Conservation (phyloP, 176 grass and related monocot species). For the Ananas comosus region DNA sequence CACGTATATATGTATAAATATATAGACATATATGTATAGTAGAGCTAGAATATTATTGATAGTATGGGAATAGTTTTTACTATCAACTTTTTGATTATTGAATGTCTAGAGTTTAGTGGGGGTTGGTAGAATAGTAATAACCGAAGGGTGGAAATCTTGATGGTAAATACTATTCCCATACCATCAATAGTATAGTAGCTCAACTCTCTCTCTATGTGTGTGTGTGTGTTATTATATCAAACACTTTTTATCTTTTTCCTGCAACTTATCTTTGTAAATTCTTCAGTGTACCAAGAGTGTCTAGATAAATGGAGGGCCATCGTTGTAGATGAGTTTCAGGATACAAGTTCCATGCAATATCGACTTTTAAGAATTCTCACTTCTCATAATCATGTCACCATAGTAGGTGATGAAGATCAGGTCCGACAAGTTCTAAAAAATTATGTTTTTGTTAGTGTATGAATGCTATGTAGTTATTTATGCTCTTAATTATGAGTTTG, state of each 20-base stretch:
- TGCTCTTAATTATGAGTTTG: neutral
- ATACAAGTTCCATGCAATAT: conserved; percentile 97
- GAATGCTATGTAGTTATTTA: neutral
- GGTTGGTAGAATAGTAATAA: too few relatives aligned
- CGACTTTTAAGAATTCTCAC: conserved; percentile 66
- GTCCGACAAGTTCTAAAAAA: conserved; percentile 29
- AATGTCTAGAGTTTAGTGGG: too few relatives aligned
- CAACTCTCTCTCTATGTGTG: too few relatives aligned
- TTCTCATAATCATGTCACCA: conserved; percentile 79
- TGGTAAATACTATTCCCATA: too few relatives aligned
- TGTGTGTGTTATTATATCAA: neutral
- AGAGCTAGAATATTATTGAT: too few relatives aligned
- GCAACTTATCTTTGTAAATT: neutral
- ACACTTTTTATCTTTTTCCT: conserved; percentile 13
- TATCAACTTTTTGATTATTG: too few relatives aligned
- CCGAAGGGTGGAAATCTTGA: too few relatives aligned
- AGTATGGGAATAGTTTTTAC: too few relatives aligned
- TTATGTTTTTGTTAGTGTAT: neutral
- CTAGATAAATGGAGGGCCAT: conserved; percentile 73
- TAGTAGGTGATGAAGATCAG: conserved; percentile 97
- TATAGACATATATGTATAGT: too few relatives aligned
- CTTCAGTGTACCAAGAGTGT: conserved; percentile 69
- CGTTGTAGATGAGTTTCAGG: conserved; percentile 95
- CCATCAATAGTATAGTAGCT: too few relatives aligned
- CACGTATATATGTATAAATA: too few relatives aligned